Evolutionary conservation across 176 grass and related monocot species (phyloP).

Genomic region (Dactylis glomerata): DNA sequence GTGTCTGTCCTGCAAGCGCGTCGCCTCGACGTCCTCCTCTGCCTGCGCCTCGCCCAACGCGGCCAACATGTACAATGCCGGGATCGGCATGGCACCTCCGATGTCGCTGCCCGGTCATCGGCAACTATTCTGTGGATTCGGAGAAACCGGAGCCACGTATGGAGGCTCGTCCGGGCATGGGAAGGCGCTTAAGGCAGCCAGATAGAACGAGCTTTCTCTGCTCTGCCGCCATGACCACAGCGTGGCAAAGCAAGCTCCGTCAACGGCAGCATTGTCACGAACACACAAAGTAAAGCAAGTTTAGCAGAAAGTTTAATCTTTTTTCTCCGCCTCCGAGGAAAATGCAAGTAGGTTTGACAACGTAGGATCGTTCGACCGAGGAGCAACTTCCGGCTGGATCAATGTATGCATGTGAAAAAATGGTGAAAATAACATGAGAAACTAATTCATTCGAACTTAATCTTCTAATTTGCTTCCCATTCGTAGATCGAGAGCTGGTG

Average conservation of each 20-base stretch:
- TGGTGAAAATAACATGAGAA: slow-evolving; percentile 32
- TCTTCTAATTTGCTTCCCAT: neutral
- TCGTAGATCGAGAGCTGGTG: neutral
- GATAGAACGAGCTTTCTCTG: neutral
- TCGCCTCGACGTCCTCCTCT: slow-evolving; percentile 20
- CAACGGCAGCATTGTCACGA: neutral
- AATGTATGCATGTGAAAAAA: slow-evolving; percentile 33
- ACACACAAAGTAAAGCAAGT: slow-evolving; percentile 8
- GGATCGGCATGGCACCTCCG: neutral
- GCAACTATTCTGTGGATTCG: slow-evolving; percentile 47
- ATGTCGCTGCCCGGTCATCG: slow-evolving; percentile 15
- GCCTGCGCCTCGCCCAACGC: neutral
- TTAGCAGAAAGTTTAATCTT: neutral
- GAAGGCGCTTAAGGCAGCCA: slow-evolving; percentile 43
- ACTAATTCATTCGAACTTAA: neutral
- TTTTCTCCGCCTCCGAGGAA: neutral
- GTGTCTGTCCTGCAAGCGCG: slow-evolving; percentile 79
- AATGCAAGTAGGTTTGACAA: slow-evolving; percentile 24
- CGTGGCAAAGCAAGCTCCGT: neutral
- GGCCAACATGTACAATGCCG: neutral
- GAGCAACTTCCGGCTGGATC: neutral
- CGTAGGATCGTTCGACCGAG: neutral
- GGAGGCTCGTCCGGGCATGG: neutral
- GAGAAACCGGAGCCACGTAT: slow-evolving; percentile 17
- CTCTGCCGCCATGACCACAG: neutral